Percentiles rank a stretch among this genome's conserved stretches.
These are phyloP conservation scores for Stipa capillata DNA, from an alignment of 176 grass and related monocot species.

Conservation along the genomic window DNA sequence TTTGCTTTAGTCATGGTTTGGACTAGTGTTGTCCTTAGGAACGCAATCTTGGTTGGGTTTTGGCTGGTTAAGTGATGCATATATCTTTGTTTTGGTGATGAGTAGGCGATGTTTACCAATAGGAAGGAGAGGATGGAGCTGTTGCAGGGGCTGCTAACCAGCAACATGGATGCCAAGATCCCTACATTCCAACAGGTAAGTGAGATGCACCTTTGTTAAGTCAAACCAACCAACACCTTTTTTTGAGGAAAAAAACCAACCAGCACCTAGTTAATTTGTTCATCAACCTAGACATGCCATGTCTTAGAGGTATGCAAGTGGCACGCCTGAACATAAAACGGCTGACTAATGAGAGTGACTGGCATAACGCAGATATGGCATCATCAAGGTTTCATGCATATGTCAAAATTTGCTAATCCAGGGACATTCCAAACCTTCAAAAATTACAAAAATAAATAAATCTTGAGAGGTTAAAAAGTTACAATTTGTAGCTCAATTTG, in stretches of 20 bases:
- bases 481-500: not conserved
- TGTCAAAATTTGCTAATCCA: not conserved
- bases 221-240: conserved; percentile 10
- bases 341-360: too few species aligned
- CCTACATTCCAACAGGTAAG: conserved; percentile 64
- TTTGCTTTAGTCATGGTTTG: not conserved
- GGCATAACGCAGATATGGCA: not conserved
- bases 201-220: not conserved
- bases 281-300: not conserved
- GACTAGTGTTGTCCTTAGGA: not conserved
- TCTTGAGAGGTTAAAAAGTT: too few species aligned
- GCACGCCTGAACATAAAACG: too few species aligned
- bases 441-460: too few species aligned
- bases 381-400: not conserved
- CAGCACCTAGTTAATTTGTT: conserved; percentile 14
- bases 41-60: not conserved
- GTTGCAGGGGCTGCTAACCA: conserved; percentile 63
- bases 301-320: not conserved
- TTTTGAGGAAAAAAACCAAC: too few species aligned
- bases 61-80: not conserved
- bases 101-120: conserved; percentile 70
- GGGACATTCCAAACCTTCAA: not conserved
- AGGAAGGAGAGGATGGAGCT: conserved; percentile 77
- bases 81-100: not conserved
- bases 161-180: conserved; percentile 64